Conservation (phyloP, 805 yeast species). For the Blastobotrys attinorum region DNA sequence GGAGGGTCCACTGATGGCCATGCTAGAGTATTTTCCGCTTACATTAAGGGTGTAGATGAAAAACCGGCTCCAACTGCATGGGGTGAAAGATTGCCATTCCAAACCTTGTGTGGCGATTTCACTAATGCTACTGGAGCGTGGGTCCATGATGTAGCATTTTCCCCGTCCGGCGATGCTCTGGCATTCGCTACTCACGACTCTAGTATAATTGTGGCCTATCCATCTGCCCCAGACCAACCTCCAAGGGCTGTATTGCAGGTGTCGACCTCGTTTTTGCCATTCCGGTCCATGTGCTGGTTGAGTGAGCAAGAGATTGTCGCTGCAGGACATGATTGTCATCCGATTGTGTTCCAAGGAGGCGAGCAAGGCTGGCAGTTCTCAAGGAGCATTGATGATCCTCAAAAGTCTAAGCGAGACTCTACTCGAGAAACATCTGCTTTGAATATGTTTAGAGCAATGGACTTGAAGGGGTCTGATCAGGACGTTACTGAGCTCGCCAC, state of each 20-base stretch:
- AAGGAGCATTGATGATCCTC: constrained; percentile 55
- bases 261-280: constrained; percentile 68
- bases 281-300: constrained; percentile 64
- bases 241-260: constrained; percentile 54
- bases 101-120: constrained; percentile 78
- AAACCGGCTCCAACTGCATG: constrained; percentile 77
- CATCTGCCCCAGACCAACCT: constrained; percentile 56
- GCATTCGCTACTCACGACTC: constrained; percentile 87
- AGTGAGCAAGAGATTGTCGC: constrained; percentile 62
- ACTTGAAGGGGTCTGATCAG: constrained; percentile 74
- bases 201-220: constrained; percentile 70
- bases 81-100: constrained; percentile 95
- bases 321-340: constrained; percentile 91
- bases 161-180: constrained; percentile 67
- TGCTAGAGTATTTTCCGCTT: constrained; percentile 82
- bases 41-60: constrained; percentile 76
- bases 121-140: constrained; percentile 70
- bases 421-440: constrained; percentile 46
- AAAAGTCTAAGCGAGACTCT: constrained; percentile 31
- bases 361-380: constrained; percentile 52
- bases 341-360: constrained; percentile 72
- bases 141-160: constrained; percentile 86
- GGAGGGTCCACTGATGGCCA: constrained; percentile 93
- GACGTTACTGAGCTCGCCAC: constrained; percentile 50
- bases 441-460: constrained; percentile 92